Conservation (phyloP, 257 asterid species). For the Primulina eburnea region DNA sequence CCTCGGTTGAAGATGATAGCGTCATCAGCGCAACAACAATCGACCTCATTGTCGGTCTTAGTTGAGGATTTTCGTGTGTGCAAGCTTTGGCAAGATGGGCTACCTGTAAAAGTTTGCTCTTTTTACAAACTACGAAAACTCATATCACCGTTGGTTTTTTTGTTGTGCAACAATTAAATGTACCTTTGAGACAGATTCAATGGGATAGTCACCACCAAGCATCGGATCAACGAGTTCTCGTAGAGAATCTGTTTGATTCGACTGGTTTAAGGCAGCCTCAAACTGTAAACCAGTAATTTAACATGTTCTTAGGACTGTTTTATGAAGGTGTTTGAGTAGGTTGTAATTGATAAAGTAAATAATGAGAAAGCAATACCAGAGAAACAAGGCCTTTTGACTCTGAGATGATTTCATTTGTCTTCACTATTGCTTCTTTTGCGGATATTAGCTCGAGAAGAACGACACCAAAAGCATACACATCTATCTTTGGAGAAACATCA, state of each 20-base stretch:
- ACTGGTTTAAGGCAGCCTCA: slow-evolving; percentile 53
- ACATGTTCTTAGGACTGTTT: neutral
- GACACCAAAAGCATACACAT: slow-evolving; percentile 86
- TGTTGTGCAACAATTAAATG: neutral
- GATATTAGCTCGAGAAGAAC: slow-evolving; percentile 75
- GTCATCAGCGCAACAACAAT: slow-evolving; percentile 91
- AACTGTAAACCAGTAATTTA: slow-evolving; percentile 42
- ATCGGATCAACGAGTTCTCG: slow-evolving; percentile 67
- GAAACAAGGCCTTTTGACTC: slow-evolving; percentile 76
- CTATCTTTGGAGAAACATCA: slow-evolving; percentile 68
- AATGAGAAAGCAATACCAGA: slow-evolving; percentile 42
- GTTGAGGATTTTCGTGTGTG: slow-evolving; percentile 72
- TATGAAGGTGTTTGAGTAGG: neutral
- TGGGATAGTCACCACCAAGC: slow-evolving; percentile 56
- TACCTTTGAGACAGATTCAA: slow-evolving; percentile 74
- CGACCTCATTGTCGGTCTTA: slow-evolving; percentile 89
- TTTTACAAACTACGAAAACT: neutral
- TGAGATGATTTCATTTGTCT: slow-evolving; percentile 45
- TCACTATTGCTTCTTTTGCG: slow-evolving; percentile 70
- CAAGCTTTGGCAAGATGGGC: slow-evolving; percentile 81
- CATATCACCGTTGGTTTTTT: neutral
- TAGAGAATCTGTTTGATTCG: slow-evolving; percentile 50
- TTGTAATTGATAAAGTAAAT: neutral
- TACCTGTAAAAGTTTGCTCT: slow-evolving; percentile 39
- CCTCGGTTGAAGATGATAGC: slow-evolving; percentile 71